Base-by-base conservation (phyloP, 257 asterid genomes). In the Solanum paucissectum region DNA sequence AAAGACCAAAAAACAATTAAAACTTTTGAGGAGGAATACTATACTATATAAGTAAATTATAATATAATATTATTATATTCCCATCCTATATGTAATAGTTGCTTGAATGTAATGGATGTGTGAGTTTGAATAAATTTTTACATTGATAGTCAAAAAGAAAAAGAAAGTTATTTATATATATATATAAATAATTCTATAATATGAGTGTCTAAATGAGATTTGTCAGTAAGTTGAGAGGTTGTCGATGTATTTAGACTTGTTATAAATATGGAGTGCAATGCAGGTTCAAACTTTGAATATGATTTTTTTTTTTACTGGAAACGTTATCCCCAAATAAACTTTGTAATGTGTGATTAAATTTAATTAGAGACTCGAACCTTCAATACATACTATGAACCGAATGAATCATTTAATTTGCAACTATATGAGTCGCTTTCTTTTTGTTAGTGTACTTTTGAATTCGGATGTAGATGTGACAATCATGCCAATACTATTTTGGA, bases 401-500 rank as follows among this genome's bases (percentile, higher is more conserved):
- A 16, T 18, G 3, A 4, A 52, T 7, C 23, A 1, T 52, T 52
- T n/a, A 23, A 62, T 62, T 62, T 9, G 16, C 14, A 23, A 68
- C 36, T 12, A 27, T 68, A 29, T 69, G 75, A 29, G 9, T 79
- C 5, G 25, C 36, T 27, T 79, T 79, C 38, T 7, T 77, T 77
- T 27, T 77, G n/a, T 77, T 12, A 62, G 23, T 42, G 21, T 44
- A 77, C 64, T 77, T 44, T 79, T 34, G 29, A 73, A 34, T 73
- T 73, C 9, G 66, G 40, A 79, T 44, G 66, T 16, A 49, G 40
- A 79, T 44, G 85, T 27, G 27, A 79, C 40, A 79, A 79, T 79
- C 85, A 46, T 44, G 85, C 85, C 40, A 1, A 44, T 16, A 52
- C 66, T 27, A 44, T 44, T 79, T 25, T 79, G 84, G 84, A 44